Base-by-base conservation (phyloP, 495 filamentous ascomycete genomes). In the Daldinia grandis region DNA sequence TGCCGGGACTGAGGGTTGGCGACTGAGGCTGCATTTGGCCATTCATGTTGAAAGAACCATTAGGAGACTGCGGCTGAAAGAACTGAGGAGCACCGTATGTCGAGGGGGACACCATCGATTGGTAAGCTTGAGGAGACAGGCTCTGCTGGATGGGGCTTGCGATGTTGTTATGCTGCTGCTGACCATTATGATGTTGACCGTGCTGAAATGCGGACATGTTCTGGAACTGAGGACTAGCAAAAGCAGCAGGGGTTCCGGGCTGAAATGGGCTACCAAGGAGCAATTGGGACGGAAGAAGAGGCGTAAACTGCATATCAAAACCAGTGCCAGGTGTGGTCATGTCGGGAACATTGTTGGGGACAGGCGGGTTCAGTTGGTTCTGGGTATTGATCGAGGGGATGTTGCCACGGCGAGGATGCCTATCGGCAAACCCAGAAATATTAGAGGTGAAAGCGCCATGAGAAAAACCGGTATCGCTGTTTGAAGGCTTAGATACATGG, bases 241-340 rank as follows among this genome's bases (percentile, higher is more conserved):
- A 98, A 31, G 91, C 89, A 28, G 90, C 91, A 5, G 95, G 95
- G 9, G 92, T 97, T 38, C 95, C 95, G 7, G 95, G 93, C 80
- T 98, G 95, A 78, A 98, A 98, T 14, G 95, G 95, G 79, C 93
- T 97, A 35, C 95, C 95, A 25, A 99, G 89, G 25, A 99, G 88
- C 71, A 99, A 87, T 79, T 97, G 92, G 7, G 95, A 97, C 14
- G 95, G 95, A 9, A 99, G 87, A 66, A 99, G 85, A 53, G 96
- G 94, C 47, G 95, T 97, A 80, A 97, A 98, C 80, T 98, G 94
- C 96, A 98, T 97, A 76, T 98, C 94, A 76, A 92, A 97, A 33
- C 87, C 93, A 40, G 92, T 93, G 58, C 92, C 93, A 21, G 95
- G 94, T 10, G 90, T 92, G 59, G 91, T 86, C 88, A 98, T 89